A percentile compares a stretch with the other conserved stretches of the same genome.
phyloP scores from a whole-genome alignment of 495 filamentous ascomycete genomes.

The Recurvomyces mirabilis region DNA sequence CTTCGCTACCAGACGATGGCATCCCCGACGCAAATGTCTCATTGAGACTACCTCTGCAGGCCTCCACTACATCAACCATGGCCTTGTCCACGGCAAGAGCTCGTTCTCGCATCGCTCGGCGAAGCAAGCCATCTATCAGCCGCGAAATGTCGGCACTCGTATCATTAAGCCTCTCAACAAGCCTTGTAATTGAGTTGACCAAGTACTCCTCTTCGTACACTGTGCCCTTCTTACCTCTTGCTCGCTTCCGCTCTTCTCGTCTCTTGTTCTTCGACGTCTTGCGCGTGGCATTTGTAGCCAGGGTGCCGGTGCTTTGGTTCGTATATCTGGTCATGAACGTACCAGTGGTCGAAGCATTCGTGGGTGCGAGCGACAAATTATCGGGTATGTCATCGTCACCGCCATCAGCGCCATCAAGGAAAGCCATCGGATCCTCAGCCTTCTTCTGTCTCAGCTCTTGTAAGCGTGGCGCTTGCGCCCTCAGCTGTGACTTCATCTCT shows the following conservation, averaged over 20 bases:
- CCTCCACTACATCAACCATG: slow-evolving; percentile 57
- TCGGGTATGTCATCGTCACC: slow-evolving; percentile 63
- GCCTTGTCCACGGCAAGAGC: slow-evolving; percentile 64
- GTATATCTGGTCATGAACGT: slow-evolving; percentile 91
- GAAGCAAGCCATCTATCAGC: slow-evolving; percentile 61
- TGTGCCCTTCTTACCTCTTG: slow-evolving; percentile 85
- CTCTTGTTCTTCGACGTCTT: slow-evolving; percentile 73
- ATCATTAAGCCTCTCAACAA: slow-evolving; percentile 73
- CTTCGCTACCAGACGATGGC: background rate
- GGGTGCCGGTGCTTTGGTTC: slow-evolving; percentile 56
- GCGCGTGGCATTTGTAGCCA: slow-evolving; percentile 51
- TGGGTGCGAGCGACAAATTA: slow-evolving; percentile 81
- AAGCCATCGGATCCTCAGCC: slow-evolving; percentile 57
- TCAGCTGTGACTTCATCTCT: slow-evolving; percentile 77
- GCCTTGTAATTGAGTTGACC: slow-evolving; percentile 68
- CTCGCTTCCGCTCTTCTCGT: slow-evolving; percentile 87
- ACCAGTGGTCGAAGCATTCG: slow-evolving; percentile 63
- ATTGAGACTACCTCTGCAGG: slow-evolving; percentile 49
- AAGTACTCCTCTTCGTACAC: slow-evolving; percentile 98
- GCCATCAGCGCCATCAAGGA: slow-evolving; percentile 41
- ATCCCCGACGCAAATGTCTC: slow-evolving; percentile 51
- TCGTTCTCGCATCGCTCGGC: slow-evolving; percentile 77
- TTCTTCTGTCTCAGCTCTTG: slow-evolving; percentile 70
- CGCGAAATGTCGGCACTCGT: slow-evolving; percentile 54
- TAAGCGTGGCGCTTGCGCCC: slow-evolving; percentile 74